Evolutionary conservation across 2,329 filamentous ascomycete genomes (phyloP), one percentile per base, ranked within the genome.

Genomic region (Dothideomycetidae sp.): DNA sequence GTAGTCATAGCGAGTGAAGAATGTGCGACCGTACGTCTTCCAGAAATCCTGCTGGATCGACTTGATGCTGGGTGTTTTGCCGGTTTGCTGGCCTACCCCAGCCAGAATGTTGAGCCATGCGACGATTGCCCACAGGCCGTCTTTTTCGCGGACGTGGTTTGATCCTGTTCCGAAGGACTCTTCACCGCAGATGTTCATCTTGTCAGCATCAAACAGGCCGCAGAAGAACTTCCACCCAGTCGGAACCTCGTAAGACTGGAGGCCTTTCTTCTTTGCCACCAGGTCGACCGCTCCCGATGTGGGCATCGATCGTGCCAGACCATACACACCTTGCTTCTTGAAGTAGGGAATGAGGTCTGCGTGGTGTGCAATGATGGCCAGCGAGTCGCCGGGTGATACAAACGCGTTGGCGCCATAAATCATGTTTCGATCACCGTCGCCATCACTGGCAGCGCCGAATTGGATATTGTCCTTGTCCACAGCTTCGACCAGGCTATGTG

Each of bases 171-270:
- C 90, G 60, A 98, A 98, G 47, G 81, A 90, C 71, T 98, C 90
- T 64, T 98, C 90, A 42, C 90, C 90, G 56, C 90, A 98, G 58
- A 98, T 98, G 54, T 90, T 93, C 55, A 94, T 79, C 71, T 93
- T 93, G 64, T 93, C 70, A 47, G 83, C 80, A 55, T 94, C 86
- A 53, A 94, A 93, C 41, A 94, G 72, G 51, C 85, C 84, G 57
- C 86, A 94, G 76, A 94, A 94, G 71, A 94, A 94, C 63, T 94
- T 94, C 90, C 90, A 98, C 53, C 90, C 90, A 1, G 90, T 98
- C 26, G 90, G 90, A 1, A 98, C 90, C 63, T 98, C 90, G 64
- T 98, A 98, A 63, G 75, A 80, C 64, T 83, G 68, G 29, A 98
- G 72, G 23, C 81, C 81, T 66, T 94, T 88, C 53, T 84, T 85